phyloP scores from a whole-genome alignment of 345 rosid species.

The Lenwebbia sp. region DNA sequence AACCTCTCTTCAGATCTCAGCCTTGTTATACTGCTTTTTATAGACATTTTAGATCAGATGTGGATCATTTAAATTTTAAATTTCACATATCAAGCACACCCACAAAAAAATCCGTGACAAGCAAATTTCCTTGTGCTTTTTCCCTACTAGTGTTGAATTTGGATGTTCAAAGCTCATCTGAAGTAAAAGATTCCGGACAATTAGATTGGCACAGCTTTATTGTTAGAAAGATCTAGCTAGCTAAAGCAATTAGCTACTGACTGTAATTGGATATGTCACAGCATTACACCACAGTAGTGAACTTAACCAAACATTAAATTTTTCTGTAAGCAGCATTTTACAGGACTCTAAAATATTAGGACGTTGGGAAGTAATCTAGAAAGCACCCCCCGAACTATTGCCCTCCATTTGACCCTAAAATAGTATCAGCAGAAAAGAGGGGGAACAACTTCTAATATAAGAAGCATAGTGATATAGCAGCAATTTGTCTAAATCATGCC shows the following conservation, averaged over 20 bases:
- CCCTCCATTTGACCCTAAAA: neutral
- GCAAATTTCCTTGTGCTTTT: neutral
- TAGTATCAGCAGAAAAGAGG: neutral
- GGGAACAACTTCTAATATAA: neutral
- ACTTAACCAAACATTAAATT: neutral
- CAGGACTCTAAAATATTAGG: neutral
- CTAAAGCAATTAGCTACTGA: neutral
- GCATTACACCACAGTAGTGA: neutral
- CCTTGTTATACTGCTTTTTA: neutral
- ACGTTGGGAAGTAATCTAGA: neutral
- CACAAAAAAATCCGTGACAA: neutral
- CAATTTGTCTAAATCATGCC: neutral
- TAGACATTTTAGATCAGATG: neutral
- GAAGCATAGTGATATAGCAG: neutral
- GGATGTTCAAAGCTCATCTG: neutral
- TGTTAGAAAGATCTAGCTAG: neutral
- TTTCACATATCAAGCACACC: neutral
- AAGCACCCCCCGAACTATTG: neutral
- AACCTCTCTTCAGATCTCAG: neutral
- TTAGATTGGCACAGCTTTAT: neutral
- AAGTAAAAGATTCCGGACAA: neutral
- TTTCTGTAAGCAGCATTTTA: neutral
- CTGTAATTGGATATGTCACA: neutral
- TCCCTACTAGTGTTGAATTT: neutral
- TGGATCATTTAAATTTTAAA: neutral